Percentiles rank a stretch among this genome's conserved stretches.
phyloP scores from a whole-genome alignment of 345 rosid species.

The Salix brachista region DNA sequence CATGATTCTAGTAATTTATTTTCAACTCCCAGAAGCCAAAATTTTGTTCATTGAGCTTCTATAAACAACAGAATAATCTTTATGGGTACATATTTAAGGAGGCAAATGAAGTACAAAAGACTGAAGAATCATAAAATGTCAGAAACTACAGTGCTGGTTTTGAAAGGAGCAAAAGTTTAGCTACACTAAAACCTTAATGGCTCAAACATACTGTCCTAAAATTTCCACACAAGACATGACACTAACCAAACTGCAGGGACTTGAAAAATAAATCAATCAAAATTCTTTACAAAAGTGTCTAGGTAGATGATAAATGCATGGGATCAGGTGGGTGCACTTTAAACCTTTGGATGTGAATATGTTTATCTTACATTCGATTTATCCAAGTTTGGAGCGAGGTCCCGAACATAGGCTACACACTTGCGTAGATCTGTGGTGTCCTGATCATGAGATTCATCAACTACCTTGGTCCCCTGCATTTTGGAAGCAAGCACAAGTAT shows the following conservation, averaged over 20 bases:
- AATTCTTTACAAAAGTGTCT: background rate
- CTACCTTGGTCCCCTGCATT: constrained; percentile 71
- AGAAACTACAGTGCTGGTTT: background rate
- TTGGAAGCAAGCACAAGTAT: constrained; percentile 12
- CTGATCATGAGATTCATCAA: constrained; percentile 84
- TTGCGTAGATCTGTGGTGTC: constrained; percentile 95
- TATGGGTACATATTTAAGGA: background rate
- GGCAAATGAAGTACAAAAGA: background rate
- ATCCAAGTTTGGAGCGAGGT: constrained; percentile 42
- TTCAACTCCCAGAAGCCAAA: background rate
- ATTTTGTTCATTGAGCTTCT: background rate
- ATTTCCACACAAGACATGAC: background rate
- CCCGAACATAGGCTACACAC: constrained; percentile 52
- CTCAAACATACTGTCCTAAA: background rate
- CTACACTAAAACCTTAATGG: background rate
- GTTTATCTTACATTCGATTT: constrained; percentile 48
- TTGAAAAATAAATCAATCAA: background rate
- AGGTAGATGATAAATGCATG: background rate
- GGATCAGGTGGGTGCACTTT: background rate
- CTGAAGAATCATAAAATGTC: background rate
- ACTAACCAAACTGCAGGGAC: background rate
- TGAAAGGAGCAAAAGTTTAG: background rate
- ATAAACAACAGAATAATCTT: background rate
- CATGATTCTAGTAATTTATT: background rate
- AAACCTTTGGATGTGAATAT: background rate